These are phyloP conservation scores for Penicillium sp. DNA, from an alignment of 2,329 filamentous ascomycete genomes.

Conservation along the genomic window DNA sequence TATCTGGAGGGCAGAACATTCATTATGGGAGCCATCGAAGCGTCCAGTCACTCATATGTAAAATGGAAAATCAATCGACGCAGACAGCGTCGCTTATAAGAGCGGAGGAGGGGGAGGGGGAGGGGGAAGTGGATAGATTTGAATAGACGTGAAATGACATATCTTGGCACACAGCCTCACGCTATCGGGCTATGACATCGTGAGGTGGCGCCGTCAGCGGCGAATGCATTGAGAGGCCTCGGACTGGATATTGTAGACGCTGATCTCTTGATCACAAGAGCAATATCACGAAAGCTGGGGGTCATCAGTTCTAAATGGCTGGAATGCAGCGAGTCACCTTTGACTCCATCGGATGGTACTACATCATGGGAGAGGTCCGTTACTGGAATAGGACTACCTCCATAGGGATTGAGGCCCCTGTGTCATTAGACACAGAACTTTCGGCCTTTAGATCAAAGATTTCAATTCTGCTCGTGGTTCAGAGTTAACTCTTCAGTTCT, in stretches of 20 bases:
- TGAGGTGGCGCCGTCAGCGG: conserved; percentile 3
- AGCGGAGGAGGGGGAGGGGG: background rate
- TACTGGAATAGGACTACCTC: too few species aligned
- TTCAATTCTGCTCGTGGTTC: too few species aligned
- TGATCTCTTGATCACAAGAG: background rate
- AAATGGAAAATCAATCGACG: background rate
- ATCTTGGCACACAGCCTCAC: conserved; percentile 21
- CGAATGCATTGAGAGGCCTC: background rate
- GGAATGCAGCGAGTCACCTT: background rate
- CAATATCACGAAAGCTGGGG: background rate
- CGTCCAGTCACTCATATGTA: background rate
- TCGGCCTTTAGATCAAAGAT: too few species aligned
- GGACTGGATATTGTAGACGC: background rate
- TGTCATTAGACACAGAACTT: too few species aligned
- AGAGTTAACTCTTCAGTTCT: too few species aligned
- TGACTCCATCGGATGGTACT: background rate
- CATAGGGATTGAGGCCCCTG: too few species aligned
- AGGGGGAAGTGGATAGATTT: conserved; percentile 17
- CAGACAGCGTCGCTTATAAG: background rate
- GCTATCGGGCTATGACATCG: conserved; percentile 1
- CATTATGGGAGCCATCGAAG: conserved; percentile 1
- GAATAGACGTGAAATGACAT: conserved; percentile 20
- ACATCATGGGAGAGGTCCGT: too few species aligned
- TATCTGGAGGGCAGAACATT: background rate
- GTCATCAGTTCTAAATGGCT: background rate